Percentiles rank a stretch among this genome's conserved stretches.
Conservation (phyloP, 148 eudicot genomes). For the Beta vulgaris region DNA sequence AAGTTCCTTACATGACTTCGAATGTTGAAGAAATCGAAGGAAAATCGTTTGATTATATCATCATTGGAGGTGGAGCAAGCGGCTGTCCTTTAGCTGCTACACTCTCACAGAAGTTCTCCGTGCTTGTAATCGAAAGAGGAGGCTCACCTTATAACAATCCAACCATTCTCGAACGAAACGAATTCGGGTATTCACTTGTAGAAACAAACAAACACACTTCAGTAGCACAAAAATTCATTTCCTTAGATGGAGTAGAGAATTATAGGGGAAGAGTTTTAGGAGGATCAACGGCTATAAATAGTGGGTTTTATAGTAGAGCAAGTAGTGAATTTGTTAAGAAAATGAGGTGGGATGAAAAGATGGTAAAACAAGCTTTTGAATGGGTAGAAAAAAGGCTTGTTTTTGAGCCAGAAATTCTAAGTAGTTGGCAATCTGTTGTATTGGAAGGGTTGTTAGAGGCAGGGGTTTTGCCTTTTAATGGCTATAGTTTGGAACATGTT, state of each 20-base stretch:
- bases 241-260: constrained; percentile 39
- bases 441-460: constrained; percentile 37
- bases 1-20: constrained; percentile 38
- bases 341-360: constrained; percentile 34
- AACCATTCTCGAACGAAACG: constrained; percentile 21
- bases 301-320: constrained; percentile 46
- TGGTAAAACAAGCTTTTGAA: constrained; percentile 39
- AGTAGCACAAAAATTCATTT: constrained; percentile 40
- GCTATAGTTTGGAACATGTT: constrained; percentile 38
- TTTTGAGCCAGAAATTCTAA: constrained; percentile 30
- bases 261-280: constrained; percentile 46
- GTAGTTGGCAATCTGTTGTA: constrained; percentile 39
- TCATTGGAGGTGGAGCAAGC: constrained; percentile 44
- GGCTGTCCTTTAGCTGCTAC: constrained; percentile 48
- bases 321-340: constrained; percentile 32
- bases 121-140: constrained; percentile 44
- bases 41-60: constrained; percentile 44
- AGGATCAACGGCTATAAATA: constrained; percentile 44
- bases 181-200: constrained; percentile 34
- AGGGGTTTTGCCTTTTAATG: constrained; percentile 43
- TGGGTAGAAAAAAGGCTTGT: constrained; percentile 44
- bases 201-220: constrained; percentile 36
- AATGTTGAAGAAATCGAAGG: constrained; percentile 30
- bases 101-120: constrained; percentile 40
- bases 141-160: constrained; percentile 41